Evolutionary conservation across 2,329 filamentous ascomycete genomes (phyloP), one percentile per base, ranked within the genome.

Genomic region (Tolypocladium nubicola): DNA sequence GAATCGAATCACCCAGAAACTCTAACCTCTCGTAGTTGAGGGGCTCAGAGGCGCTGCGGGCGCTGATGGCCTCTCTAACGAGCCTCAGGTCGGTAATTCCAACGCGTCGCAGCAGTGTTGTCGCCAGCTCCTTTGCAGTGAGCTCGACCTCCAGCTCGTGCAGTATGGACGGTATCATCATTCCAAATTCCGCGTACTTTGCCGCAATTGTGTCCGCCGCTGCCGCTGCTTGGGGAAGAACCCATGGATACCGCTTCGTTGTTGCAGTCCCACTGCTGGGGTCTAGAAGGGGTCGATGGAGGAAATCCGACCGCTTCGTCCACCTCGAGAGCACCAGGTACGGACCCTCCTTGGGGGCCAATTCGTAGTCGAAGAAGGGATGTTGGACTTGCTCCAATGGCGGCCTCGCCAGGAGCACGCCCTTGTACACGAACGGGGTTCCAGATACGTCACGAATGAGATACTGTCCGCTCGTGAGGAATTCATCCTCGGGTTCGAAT

Each of bases 1-100:
- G 76, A 1, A 96, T 77, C 0, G 84, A 85, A 65, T 97, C 93
- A 0, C 94, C 94, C 0, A 97, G 74, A 63, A 95, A 95, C 67
- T 97, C 94, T 0, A 96, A 75, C 3, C 88, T 79, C 64, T 97
- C 88, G 66, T 97, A 97, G 61, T 96, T 81, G 0, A 77, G 79
- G 1, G 73, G 68, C 53, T 85, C 83, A 2, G 70, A 66, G 0
- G 89, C 84, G 1, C 76, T 77, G 0, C 85, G 82, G 0, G 89
- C 76, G 54, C 81, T 88, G 54, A 95, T 86, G 1, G 92, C 90
- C 11, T 83, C 85, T 1, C 84, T 68, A 0, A 95, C 67, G 39
- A 87, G 73, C 0, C 73, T 70, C 3, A 82, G 61, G 61, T 87
- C 70, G 0, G 69, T 68, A 40, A 93, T 79, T 0, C 68, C 66